Evolutionary conservation across 768 basidiomycete species (phyloP).

Genomic region (Wakefieldia striispora): DNA sequence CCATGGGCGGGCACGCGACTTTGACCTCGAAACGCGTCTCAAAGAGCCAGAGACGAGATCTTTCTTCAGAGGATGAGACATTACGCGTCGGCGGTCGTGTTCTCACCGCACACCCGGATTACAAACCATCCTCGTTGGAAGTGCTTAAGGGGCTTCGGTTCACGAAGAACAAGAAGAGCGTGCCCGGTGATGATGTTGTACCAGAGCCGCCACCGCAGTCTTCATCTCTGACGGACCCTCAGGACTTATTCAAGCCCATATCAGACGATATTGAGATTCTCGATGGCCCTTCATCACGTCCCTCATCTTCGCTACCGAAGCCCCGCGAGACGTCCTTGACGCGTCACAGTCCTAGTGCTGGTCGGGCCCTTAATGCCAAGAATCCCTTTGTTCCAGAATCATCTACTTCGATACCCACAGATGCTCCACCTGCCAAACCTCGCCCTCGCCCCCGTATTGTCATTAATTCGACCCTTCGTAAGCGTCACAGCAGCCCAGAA

Average conservation of each 20-base stretch:
- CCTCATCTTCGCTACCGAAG: constrained; percentile 2
- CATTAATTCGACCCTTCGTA: background rate
- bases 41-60: constrained; percentile 1
- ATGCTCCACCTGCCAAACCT: background rate
- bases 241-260: constrained; percentile 21
- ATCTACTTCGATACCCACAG: background rate
- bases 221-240: constrained; percentile 23
- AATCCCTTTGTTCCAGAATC: constrained; percentile 6
- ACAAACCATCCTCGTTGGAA: constrained; percentile 11
- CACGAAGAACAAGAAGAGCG: constrained; percentile 33
- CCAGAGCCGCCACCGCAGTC: constrained; percentile 16
- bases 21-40: constrained; percentile 9
- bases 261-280: constrained; percentile 15
- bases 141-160: constrained; percentile 25
- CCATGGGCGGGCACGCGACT: constrained; percentile 10
- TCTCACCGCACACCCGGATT: constrained; percentile 24
- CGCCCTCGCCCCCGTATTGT: constrained; percentile 17
- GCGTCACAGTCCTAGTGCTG: background rate
- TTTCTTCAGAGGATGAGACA: background rate
- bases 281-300: background rate
- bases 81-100: constrained; percentile 15
- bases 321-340: background rate
- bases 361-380: background rate
- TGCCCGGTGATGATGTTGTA: background rate
- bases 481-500: constrained; percentile 12